These are phyloP conservation scores for Dactylonectria estremocensis DNA, from an alignment of 2,329 filamentous ascomycete species.

Conservation along the genomic window DNA sequence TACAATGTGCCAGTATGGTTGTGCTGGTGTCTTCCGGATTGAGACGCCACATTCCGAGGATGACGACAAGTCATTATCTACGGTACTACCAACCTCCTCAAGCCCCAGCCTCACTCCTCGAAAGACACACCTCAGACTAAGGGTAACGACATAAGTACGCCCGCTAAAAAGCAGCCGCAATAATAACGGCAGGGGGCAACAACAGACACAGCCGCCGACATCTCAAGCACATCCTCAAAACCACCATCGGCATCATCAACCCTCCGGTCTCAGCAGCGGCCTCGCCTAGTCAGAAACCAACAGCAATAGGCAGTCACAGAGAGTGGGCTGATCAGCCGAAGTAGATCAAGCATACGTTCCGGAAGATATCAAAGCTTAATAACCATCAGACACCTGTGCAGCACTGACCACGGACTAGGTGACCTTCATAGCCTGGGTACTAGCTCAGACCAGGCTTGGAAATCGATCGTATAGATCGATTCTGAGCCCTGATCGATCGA, in stretches of 20 bases:
- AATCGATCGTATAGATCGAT: no score
- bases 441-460: slow-evolving; percentile 90
- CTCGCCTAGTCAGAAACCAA: slow-evolving; percentile 63
- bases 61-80: slow-evolving; percentile 66
- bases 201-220: slow-evolving; percentile 42
- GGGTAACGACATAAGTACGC: slow-evolving; percentile 48
- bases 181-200: slow-evolving; percentile 50
- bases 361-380: slow-evolving; percentile 77
- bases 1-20: slow-evolving; percentile 92
- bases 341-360: slow-evolving; percentile 74
- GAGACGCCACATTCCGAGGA: slow-evolving; percentile 68
- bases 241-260: slow-evolving; percentile 52
- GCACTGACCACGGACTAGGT: slow-evolving; percentile 84
- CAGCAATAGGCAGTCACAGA: slow-evolving; percentile 59
- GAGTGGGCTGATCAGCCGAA: slow-evolving; percentile 71
- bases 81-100: slow-evolving; percentile 58
- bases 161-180: slow-evolving; percentile 33
- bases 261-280: slow-evolving; percentile 67
- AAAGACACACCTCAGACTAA: slow-evolving; percentile 49
- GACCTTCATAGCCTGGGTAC: slow-evolving; percentile 88
- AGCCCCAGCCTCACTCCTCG: slow-evolving; percentile 46
- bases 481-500: no score
- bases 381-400: slow-evolving; percentile 78
- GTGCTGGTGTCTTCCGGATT: slow-evolving; percentile 86
- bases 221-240: slow-evolving; percentile 33